Base-by-base conservation (phyloP, 805 yeast genomes). In the Ogataea naganishii region DNA sequence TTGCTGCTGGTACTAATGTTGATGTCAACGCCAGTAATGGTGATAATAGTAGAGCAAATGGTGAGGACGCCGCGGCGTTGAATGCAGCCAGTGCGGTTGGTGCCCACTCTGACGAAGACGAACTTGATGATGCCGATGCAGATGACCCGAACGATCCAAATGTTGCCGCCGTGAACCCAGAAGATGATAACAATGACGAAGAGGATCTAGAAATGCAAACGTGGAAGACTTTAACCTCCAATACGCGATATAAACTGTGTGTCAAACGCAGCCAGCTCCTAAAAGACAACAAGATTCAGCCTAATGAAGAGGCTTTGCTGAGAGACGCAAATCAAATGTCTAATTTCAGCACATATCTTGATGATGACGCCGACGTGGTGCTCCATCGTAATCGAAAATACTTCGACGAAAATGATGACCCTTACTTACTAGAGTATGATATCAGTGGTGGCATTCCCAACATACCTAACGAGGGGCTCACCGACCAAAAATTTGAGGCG, bases 181-280 rank as follows among this genome's bases (percentile, higher is more conserved):
- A 46, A 6, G 52, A 46, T 10, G 56, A 50, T 9, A 58, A 53
- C 10, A 68, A 68, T 16, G 80, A 74, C 31, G 79, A 73, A 29
- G 82, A 75, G 33, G 95, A 83, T 46, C 66, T 81, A 20, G 95
- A 86, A 44, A 56, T 76, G 26, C 80, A 80, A 31, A 73, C 83
- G 1, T 88, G 96, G 96, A 79, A 80, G 42, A 71, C 72, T n/a
- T 55, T 78, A 23, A 85, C 92, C 0, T 81, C 95, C 0, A 79
- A 79, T 37, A 69, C 80, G 0, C 60, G 96, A 34, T 84, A 89
- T 11, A 77, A 80, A 30, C 69, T 82, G 37, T 78, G 95, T 46
- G 56, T 73, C 16, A 66, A 69, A 33, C 67, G 97, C 41, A 66
- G 82, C 0, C 70, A 66, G 3, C 55, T 85, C 27, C 86, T 89